Evolutionary conservation across 441 rosid genomes (phyloP).

Genomic region (Erodium moschatum): DNA sequence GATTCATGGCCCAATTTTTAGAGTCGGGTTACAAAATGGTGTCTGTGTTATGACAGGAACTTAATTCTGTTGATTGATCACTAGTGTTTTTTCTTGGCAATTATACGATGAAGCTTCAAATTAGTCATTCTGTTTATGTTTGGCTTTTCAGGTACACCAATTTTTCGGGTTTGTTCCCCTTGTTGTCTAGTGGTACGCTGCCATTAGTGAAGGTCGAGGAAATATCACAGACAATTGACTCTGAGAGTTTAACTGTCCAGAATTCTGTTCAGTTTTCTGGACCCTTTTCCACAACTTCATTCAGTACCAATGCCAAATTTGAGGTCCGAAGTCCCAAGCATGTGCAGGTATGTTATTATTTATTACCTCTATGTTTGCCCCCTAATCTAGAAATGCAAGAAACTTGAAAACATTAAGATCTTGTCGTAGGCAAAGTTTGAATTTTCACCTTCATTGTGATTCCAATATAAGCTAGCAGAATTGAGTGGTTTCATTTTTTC

Average conservation of each 20-base stretch:
- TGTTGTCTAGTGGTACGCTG: conserved; percentile 64
- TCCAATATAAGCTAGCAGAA: too few species aligned
- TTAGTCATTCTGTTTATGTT: background rate
- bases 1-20: background rate
- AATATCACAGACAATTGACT: conserved; percentile 88
- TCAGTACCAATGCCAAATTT: conserved; percentile 79
- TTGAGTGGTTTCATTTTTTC: too few species aligned
- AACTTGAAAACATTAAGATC: too few species aligned
- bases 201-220: conserved; percentile 73
- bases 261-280: conserved; percentile 71
- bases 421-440: too few species aligned
- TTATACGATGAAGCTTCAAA: background rate
- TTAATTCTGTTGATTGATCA: background rate
- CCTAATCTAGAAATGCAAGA: background rate
- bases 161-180: conserved; percentile 65
- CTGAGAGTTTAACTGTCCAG: conserved; percentile 65
- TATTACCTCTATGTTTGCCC: background rate
- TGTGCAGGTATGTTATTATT: conserved; percentile 52
- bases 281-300: conserved; percentile 66
- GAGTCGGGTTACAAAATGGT: too few species aligned
- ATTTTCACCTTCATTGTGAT: too few species aligned
- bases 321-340: conserved; percentile 88
- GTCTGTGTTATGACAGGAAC: background rate
- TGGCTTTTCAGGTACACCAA: conserved; percentile 63
- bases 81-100: background rate